Conservation (phyloP, 2,329 filamentous ascomycete species). For the Trichoderma sp. region DNA sequence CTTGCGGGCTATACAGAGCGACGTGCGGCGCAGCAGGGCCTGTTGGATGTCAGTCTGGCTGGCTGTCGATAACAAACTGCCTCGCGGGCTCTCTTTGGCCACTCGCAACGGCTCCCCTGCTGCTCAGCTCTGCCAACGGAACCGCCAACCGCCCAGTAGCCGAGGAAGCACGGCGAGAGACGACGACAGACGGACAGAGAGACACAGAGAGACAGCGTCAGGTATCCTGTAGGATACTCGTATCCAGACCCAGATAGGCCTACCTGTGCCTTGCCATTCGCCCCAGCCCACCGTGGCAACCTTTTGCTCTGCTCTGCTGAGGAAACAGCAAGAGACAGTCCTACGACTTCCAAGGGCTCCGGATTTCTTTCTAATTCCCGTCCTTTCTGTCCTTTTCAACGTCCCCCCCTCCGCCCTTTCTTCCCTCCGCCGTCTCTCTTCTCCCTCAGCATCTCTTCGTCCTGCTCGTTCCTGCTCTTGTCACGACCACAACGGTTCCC, state of each 20-base stretch:
- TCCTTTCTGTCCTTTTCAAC: background rate
- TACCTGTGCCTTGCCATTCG: conserved; percentile 9
- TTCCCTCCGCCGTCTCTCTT: background rate
- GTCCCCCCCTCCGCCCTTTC: background rate
- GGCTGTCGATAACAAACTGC: conserved; percentile 14
- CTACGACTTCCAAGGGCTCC: conserved; percentile 2
- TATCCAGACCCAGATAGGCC: background rate
- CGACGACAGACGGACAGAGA: background rate
- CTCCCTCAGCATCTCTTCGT: background rate
- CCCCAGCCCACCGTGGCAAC: conserved; percentile 26
- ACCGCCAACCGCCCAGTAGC: background rate
- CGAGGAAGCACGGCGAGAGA: background rate
- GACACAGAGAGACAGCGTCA: background rate
- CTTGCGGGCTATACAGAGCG: conserved; percentile 7
- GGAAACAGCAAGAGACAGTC: background rate
- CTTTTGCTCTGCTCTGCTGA: background rate
- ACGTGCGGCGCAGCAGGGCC: conserved; percentile 18
- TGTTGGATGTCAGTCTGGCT: conserved; percentile 21
- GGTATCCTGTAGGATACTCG: background rate
- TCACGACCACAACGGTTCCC: background rate
- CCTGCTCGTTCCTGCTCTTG: background rate
- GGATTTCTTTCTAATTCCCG: background rate
- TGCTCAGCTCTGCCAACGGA: background rate
- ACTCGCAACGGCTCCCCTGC: background rate
- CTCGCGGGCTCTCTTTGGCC: conserved; percentile 22